Conservation (phyloP, 257 asterid species). For the Solanum gracilifrons region DNA sequence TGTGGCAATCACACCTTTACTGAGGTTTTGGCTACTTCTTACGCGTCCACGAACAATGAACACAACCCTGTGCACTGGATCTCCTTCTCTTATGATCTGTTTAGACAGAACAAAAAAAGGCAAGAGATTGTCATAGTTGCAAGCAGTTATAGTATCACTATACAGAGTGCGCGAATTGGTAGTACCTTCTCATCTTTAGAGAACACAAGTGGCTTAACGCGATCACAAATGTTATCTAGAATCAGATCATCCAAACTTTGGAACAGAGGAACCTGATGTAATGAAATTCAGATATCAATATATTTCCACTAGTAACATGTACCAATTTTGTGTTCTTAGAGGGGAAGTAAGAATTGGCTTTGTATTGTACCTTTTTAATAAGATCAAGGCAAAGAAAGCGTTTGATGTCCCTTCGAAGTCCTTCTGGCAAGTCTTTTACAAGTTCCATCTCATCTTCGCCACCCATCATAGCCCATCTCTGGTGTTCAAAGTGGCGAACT, state of each 20-base stretch:
- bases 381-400: conserved; percentile 83
- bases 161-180: background rate
- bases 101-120: background rate
- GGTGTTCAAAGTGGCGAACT: conserved; percentile 76
- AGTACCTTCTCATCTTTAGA: conserved; percentile 87
- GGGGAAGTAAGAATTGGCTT: background rate
- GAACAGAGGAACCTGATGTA: conserved; percentile 67
- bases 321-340: background rate
- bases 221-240: conserved; percentile 93
- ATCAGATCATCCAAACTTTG: conserved; percentile 80
- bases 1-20: conserved; percentile 64
- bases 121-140: background rate
- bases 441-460: conserved; percentile 83
- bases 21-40: conserved; percentile 60
- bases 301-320: background rate
- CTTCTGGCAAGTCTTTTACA: conserved; percentile 71
- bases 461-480: conserved; percentile 57
- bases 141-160: background rate
- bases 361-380: conserved; percentile 51
- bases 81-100: conserved; percentile 91
- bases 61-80: conserved; percentile 65
- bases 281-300: background rate
- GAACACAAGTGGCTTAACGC: conserved; percentile 74
- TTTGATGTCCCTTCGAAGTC: conserved; percentile 86
- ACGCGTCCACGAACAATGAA: conserved; percentile 73